phyloP scores from a whole-genome alignment of 768 basidiomycete species.

The Candolleomyces efflorescens region DNA sequence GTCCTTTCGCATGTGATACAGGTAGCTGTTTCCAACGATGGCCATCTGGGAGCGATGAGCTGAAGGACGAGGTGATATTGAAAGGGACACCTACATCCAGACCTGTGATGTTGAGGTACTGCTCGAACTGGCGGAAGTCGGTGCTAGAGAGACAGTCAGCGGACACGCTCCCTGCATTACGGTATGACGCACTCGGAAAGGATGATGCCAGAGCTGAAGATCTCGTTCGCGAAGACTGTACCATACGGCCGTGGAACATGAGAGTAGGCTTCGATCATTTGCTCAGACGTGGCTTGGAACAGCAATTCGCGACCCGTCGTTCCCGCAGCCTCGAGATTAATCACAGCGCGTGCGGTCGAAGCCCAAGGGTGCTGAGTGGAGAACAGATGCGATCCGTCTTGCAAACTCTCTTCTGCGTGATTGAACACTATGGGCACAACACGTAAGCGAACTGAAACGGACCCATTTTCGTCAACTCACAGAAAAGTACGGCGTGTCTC shows the following conservation, averaged over 20 bases:
- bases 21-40: slow-evolving; percentile 85
- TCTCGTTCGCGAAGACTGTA: slow-evolving; percentile 84
- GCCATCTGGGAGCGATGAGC: slow-evolving; percentile 61
- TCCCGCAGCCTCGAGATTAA: slow-evolving; percentile 95
- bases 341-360: slow-evolving; percentile 70
- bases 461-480: slow-evolving; percentile 43
- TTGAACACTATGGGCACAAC: slow-evolving; percentile 74
- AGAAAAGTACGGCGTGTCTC: slow-evolving; percentile 73
- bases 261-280: slow-evolving; percentile 92
- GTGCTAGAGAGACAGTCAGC: slow-evolving; percentile 49
- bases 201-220: slow-evolving; percentile 89
- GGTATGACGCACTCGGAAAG: slow-evolving; percentile 69
- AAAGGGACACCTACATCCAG: slow-evolving; percentile 60
- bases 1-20: slow-evolving; percentile 94
- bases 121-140: slow-evolving; percentile 91
- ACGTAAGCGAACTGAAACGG: background rate
- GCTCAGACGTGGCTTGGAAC: slow-evolving; percentile 93
- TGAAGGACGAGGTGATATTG: background rate
- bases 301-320: slow-evolving; percentile 83
- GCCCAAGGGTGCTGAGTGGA: slow-evolving; percentile 83
- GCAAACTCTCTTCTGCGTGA: slow-evolving; percentile 90
- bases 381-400: slow-evolving; percentile 92
- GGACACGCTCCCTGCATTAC: background rate
- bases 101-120: slow-evolving; percentile 87
- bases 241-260: slow-evolving; percentile 88